These are phyloP conservation scores for Aspergillus japonicus DNA, from an alignment of 2,329 filamentous ascomycete species.

Conservation along the genomic window DNA sequence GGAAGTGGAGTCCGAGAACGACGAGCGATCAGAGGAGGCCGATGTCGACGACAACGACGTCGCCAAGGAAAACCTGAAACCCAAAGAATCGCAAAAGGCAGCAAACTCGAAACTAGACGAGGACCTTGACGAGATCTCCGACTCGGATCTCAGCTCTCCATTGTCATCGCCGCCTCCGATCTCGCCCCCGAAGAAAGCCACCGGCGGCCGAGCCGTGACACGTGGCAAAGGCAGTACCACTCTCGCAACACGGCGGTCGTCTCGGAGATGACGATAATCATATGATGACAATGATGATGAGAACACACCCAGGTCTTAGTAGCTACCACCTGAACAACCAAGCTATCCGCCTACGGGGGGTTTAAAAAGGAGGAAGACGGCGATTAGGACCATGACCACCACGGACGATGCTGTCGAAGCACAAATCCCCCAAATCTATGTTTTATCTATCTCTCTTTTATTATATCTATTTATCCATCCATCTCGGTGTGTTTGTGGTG, in stretches of 20 bases:
- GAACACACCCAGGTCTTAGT: too few relatives aligned
- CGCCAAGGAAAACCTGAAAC: slow-evolving; percentile 19
- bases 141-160: slow-evolving; percentile 8
- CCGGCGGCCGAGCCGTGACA: background rate
- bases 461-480: background rate
- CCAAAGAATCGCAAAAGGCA: slow-evolving; percentile 4
- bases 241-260: slow-evolving; percentile 21
- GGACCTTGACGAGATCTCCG: background rate
- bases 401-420: too few relatives aligned
- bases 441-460: background rate
- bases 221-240: slow-evolving; percentile 14
- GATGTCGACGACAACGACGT: slow-evolving; percentile 22
- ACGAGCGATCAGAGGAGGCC: slow-evolving; percentile 19
- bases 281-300: slow-evolving; percentile 9
- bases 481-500: background rate
- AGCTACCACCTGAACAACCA: too few relatives aligned
- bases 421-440: background rate
- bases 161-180: slow-evolving; percentile 11
- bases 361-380: too few relatives aligned
- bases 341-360: too few relatives aligned
- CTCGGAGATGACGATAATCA: slow-evolving; percentile 18
- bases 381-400: too few relatives aligned
- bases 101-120: slow-evolving; percentile 9
- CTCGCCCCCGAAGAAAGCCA: slow-evolving; percentile 14
- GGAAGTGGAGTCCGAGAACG: slow-evolving; percentile 21